Conservation (phyloP, 2,329 filamentous ascomycete genomes). For the Clonostachys sp. region DNA sequence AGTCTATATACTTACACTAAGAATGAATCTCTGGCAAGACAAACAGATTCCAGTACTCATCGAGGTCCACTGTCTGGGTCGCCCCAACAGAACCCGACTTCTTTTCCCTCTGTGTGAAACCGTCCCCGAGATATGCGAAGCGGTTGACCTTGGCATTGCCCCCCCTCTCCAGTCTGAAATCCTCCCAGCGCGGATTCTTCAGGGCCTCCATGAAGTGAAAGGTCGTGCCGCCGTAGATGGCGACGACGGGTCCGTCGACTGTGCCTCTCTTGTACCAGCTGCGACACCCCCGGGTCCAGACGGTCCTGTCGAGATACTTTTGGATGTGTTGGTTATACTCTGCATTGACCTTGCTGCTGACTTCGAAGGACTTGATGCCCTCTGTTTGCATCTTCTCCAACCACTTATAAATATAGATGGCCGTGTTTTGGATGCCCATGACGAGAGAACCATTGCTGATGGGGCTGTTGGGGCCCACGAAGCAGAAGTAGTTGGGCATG, state of each 20-base stretch:
- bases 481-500: conserved; percentile 33
- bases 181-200: conserved; percentile 48
- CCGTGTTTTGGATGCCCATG: conserved; percentile 45
- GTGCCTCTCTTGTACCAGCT: conserved; percentile 46
- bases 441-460: conserved; percentile 47
- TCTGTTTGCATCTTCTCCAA: conserved; percentile 40
- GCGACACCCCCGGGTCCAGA: conserved; percentile 39
- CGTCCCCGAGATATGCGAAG: conserved; percentile 46
- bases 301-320: conserved; percentile 46
- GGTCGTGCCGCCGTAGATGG: conserved; percentile 43
- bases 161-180: conserved; percentile 42
- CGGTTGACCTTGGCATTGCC: conserved; percentile 53
- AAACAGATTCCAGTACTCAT: conserved; percentile 4
- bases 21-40: conserved; percentile 2
- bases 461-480: conserved; percentile 26
- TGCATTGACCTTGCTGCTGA: conserved; percentile 29
- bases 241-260: conserved; percentile 30
- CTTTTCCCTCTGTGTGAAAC: conserved; percentile 55
- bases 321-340: conserved; percentile 4
- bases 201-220: conserved; percentile 44
- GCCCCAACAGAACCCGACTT: conserved; percentile 1
- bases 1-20: not conserved
- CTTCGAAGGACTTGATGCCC: conserved; percentile 32
- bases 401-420: conserved; percentile 41
- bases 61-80: conserved; percentile 4